Base-by-base conservation (phyloP, 2,329 filamentous ascomycete species). In the Cladosporium austrohemisphaericum region DNA sequence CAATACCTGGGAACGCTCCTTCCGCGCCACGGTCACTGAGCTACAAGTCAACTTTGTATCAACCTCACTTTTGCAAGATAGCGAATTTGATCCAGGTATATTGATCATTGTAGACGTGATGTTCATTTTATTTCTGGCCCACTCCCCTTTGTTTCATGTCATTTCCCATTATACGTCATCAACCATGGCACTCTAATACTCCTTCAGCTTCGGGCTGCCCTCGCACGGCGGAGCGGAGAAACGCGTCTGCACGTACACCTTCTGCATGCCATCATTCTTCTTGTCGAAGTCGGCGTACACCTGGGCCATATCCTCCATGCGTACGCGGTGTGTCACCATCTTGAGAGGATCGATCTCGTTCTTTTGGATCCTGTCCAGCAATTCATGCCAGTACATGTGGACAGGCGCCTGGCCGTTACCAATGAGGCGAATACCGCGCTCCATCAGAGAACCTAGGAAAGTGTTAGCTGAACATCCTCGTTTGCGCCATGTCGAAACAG, bases 381-480 rank as follows among this genome's bases (percentile, higher is more conserved):
- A 73, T 3, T 86, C 78, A 19, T 88, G 76, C 89, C 88, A 94
- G 71, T 94, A 93, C 60, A 84, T 80, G 60, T 92, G 87, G 0
- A 94, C 87, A 0, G 88, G 88, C 2, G 80, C 80, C 63, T 84
- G 81, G 3, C 81, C 80, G 57, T 83, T 83, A 33, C 81, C 80
- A 55, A 82, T 90, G 36, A 95, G 77, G 1, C 86, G 83, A 57
- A 94, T 81, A n/a, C 88, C 88, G 25, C 86, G 83, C 70, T 94
- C 82, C 88, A 94, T 94, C 11, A 94, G 64, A 0, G 86, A 83
- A 8, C 89, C 86, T 37, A 29, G 19, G 18, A 26, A 19, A 4
- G 11, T 14, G 25, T 41, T 28, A 41, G 38, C 18, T 9, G 37
- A 40, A 41, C 18, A n/a, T n/a, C n/a, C n/a, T n/a, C n/a, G n/a